Evolutionary conservation across 768 basidiomycete species (phyloP).

Genomic region (Clavaria fumosa): DNA sequence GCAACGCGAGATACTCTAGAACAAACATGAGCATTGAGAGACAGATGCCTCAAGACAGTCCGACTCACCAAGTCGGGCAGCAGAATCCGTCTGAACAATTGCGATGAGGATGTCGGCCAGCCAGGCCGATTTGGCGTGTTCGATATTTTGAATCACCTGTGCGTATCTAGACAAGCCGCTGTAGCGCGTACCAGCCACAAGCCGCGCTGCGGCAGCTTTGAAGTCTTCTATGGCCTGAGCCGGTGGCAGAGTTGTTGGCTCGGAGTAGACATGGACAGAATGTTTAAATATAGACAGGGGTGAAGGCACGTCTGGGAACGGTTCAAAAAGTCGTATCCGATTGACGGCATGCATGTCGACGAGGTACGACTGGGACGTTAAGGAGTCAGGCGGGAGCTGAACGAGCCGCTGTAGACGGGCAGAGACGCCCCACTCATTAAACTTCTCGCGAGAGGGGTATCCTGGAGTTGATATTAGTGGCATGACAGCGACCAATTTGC

Average conservation of each 20-base stretch:
- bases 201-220: slow-evolving; percentile 46
- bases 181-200: slow-evolving; percentile 42
- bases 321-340: slow-evolving; percentile 39
- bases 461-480: slow-evolving; percentile 6
- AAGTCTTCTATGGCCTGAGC: slow-evolving; percentile 47
- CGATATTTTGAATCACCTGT: slow-evolving; percentile 57
- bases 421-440: slow-evolving; percentile 49
- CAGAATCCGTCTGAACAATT: slow-evolving; percentile 46
- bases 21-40: not conserved
- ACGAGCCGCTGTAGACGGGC: slow-evolving; percentile 59
- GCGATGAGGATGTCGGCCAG: slow-evolving; percentile 67
- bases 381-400: slow-evolving; percentile 38
- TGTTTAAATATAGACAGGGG: slow-evolving; percentile 16
- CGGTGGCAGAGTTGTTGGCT: slow-evolving; percentile 31
- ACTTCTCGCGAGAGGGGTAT: slow-evolving; percentile 11
- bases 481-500: slow-evolving; percentile 49
- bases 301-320: slow-evolving; percentile 17
- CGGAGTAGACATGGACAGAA: slow-evolving; percentile 30
- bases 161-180: slow-evolving; percentile 59
- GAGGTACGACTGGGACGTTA: slow-evolving; percentile 45
- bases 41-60: not conserved
- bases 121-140: slow-evolving; percentile 47
- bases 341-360: slow-evolving; percentile 61
- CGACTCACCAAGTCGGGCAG: slow-evolving; percentile 53
- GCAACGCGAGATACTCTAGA: not conserved